Base-by-base conservation (phyloP, 768 basidiomycete species). In the Calvatia gigantea region DNA sequence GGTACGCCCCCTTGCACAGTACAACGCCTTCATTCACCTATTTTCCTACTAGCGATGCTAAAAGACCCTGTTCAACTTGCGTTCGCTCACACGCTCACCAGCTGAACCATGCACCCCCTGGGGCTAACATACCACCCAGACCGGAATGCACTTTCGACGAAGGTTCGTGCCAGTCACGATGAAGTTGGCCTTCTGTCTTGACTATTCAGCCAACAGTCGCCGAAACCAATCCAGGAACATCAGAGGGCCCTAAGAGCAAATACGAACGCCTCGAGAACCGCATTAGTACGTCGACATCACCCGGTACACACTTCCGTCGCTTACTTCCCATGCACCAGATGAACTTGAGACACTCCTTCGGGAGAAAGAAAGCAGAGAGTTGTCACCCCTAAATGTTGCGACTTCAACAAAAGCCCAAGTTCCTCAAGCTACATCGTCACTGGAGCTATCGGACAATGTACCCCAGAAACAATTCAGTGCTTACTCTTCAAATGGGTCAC, bases 61-160 rank as follows among this genome's bases (percentile, higher is more conserved):
- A 86, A 64, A 73, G 84, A 38, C 89, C 89, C 4, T 90, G 89
- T 64, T 84, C 87, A 25, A 90, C 89, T 2, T 90, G 89, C 64
- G 74, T 84, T 56, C 81, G 88, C 29, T 89, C 87, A 19, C 87
- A 89, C 73, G 76, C 84, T 1, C 85, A 89, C 70, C 81, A 86
- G 7, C 64, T 81, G 50, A 75, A 79, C 11, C 86, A 86, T 69
- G 80, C 85, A 11, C 74, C 80, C 1, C 76, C 85, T 27, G 85
- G 83, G 37, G 72, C 74, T 1, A 70, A 71, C 43, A 61, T 85
- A 42, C 83, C 86, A 0, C 64, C 78, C 0, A 73, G 71, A 43
- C 86, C 85, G 11, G 84, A 86, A 52, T 91, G 89, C 64, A 89
- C 87, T n/a, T 90, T 82, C 58, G 88, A 89, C 60, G 89, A 90